Evolutionary conservation across 305 asterid species (phyloP).

Genomic region (Euphrasia arctica): DNA sequence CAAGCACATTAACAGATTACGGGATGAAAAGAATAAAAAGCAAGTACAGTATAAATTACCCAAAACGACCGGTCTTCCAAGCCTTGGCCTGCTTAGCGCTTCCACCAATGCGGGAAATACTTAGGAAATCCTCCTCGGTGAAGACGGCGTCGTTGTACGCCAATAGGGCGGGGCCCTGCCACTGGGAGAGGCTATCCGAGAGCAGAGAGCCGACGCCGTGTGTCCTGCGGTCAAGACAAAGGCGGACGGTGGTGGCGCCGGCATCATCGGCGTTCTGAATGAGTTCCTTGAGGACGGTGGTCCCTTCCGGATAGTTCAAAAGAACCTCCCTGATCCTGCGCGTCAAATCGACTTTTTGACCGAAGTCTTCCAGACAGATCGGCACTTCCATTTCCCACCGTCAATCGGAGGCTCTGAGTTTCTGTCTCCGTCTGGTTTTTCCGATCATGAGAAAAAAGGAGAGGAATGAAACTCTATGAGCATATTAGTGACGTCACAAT

Average conservation of each 20-base stretch:
- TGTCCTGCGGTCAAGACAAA: constrained; percentile 81
- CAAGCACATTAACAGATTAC: constrained; percentile 12
- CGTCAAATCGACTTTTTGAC: constrained; percentile 95
- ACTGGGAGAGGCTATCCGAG: constrained; percentile 63
- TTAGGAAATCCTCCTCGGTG: constrained; percentile 86
- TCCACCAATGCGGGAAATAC: constrained; percentile 95
- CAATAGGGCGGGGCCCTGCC: constrained; percentile 94
- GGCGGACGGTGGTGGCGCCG: constrained; percentile 87
- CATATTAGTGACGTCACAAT: neutral
- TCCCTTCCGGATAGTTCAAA: constrained; percentile 91
- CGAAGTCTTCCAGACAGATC: constrained; percentile 85
- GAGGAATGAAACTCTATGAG: neutral
- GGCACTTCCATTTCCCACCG: constrained; percentile 40
- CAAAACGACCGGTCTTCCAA: constrained; percentile 96
- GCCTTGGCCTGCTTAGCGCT: constrained; percentile 79
- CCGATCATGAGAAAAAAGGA: constrained; percentile 14
- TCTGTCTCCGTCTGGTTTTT: neutral
- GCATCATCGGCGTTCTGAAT: constrained; percentile 99
- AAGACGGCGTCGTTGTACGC: constrained; percentile 91
- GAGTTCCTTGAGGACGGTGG: constrained; percentile 88
- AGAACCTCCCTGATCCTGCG: constrained; percentile 94
- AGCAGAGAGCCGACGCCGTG: constrained; percentile 67
- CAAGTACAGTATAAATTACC: constrained; percentile 39
- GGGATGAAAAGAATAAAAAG: neutral
- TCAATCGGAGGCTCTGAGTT: constrained; percentile 22